Percentiles rank a stretch among this genome's conserved stretches.
phyloP scores from a whole-genome alignment of 257 asterid species.

The Solanum pennellii region DNA sequence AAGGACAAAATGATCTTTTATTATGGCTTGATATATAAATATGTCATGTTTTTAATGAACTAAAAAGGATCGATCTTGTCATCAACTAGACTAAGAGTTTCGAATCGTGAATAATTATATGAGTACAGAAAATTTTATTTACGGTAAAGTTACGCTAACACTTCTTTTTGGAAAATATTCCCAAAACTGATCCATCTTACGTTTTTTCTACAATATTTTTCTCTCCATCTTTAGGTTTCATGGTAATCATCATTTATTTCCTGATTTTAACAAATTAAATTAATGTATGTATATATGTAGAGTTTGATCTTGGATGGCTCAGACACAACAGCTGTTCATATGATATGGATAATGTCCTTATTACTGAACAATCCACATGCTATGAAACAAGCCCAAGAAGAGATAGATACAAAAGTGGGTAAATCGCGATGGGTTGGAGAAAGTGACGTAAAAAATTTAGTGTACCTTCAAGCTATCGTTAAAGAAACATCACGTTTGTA shows the following conservation, averaged over 20 bases:
- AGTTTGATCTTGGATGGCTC: constrained; percentile 44
- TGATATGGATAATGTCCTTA: constrained; percentile 37
- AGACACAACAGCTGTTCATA: constrained; percentile 33
- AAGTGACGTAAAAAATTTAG: constrained; percentile 29
- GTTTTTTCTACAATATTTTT: no score
- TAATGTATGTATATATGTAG: constrained; percentile 6
- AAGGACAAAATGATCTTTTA: no score
- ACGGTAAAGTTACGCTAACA: no score
- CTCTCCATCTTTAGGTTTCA: no score
- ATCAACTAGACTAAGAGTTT: no score
- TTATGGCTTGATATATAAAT: no score
- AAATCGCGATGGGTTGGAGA: constrained; percentile 39
- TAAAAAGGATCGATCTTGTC: no score
- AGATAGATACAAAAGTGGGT: constrained; percentile 31
- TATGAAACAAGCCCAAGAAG: constrained; percentile 30
- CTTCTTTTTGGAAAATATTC: no score
- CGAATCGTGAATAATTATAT: no score
- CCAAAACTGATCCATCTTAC: no score
- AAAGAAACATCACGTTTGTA: constrained; percentile 45
- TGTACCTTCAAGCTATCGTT: constrained; percentile 36
- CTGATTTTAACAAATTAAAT: neutral
- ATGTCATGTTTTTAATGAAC: no score
- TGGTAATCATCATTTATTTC: neutral
- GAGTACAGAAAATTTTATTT: no score
- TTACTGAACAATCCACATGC: constrained; percentile 22